Evolutionary conservation across 192 early-diverging fungal species (phyloP).

Genomic region (Spizellomyces sp.): DNA sequence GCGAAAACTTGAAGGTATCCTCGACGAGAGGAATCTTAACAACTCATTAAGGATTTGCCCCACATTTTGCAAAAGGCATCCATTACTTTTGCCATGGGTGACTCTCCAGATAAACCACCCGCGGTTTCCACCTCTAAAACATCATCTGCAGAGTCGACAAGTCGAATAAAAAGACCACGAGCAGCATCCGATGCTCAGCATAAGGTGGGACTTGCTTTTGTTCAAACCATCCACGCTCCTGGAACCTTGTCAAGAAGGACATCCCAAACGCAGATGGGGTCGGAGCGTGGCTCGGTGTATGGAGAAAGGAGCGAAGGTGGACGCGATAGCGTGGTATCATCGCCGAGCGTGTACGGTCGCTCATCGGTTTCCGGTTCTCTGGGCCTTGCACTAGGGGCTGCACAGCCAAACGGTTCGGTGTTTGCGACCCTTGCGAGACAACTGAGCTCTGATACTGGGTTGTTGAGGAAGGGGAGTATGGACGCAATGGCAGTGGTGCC

Average conservation of each 20-base stretch:
- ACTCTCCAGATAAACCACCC: no score
- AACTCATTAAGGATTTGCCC: no score
- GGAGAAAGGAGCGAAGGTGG: background rate
- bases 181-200: background rate
- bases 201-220: background rate
- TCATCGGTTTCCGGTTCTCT: background rate
- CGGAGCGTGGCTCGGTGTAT: background rate
- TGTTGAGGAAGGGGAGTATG: background rate
- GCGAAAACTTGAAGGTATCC: no score
- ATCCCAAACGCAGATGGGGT: background rate
- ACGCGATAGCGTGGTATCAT: background rate
- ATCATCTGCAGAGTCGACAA: no score
- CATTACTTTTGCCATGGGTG: no score
- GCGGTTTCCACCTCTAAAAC: no score
- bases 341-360: background rate
- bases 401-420: background rate
- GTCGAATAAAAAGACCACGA: background rate
- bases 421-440: background rate
- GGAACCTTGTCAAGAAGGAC: background rate
- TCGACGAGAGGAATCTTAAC: no score
- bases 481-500: no score
- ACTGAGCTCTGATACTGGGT: background rate
- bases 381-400: background rate
- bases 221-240: background rate
- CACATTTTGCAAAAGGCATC: no score